Percentiles rank a stretch among this genome's conserved stretches.
Evolutionary conservation across 1,284 basidiomycete genomes (phyloP).

Genomic region (Pseudozyma tsukubaensis): DNA sequence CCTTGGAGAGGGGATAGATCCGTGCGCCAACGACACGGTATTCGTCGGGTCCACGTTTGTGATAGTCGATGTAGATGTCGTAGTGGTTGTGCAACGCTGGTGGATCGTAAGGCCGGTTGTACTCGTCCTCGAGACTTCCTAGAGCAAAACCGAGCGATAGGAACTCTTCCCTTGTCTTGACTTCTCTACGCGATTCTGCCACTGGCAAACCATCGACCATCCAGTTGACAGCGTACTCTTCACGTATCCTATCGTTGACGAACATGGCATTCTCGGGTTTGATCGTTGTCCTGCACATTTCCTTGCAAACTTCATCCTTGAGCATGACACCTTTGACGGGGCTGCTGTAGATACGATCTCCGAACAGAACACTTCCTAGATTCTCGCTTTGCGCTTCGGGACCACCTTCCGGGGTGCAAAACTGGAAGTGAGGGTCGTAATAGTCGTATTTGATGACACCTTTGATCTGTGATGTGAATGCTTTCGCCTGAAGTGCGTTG

Average conservation of each 20-base stretch:
- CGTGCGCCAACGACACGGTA: conserved; percentile 66
- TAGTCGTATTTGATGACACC: conserved; percentile 74
- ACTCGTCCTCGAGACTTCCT: conserved; percentile 69
- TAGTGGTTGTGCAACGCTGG: conserved; percentile 67
- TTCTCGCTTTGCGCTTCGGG: conserved; percentile 85
- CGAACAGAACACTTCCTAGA: conserved; percentile 92
- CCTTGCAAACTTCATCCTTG: conserved; percentile 78
- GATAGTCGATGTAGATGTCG: conserved; percentile 66
- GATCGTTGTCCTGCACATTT: conserved; percentile 78
- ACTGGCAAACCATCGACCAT: conserved; percentile 93
- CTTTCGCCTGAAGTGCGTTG: conserved; percentile 68
- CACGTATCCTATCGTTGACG: conserved; percentile 88
- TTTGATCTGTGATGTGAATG: conserved; percentile 61
- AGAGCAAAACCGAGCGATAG: conserved; percentile 73
- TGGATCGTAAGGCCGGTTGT: conserved; percentile 58
- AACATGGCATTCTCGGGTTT: conserved; percentile 82
- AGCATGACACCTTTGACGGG: conserved; percentile 86
- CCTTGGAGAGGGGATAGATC: conserved; percentile 58
- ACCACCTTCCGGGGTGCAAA: conserved; percentile 84
- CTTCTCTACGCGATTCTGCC: conserved; percentile 70
- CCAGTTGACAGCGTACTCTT: conserved; percentile 95
- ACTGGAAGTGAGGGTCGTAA: conserved; percentile 85
- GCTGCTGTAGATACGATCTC: conserved; percentile 92
- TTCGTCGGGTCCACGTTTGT: conserved; percentile 59
- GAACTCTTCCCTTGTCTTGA: conserved; percentile 71